Evolutionary conservation across 768 basidiomycete species (phyloP).

Genomic region (Lactifluus volemus): DNA sequence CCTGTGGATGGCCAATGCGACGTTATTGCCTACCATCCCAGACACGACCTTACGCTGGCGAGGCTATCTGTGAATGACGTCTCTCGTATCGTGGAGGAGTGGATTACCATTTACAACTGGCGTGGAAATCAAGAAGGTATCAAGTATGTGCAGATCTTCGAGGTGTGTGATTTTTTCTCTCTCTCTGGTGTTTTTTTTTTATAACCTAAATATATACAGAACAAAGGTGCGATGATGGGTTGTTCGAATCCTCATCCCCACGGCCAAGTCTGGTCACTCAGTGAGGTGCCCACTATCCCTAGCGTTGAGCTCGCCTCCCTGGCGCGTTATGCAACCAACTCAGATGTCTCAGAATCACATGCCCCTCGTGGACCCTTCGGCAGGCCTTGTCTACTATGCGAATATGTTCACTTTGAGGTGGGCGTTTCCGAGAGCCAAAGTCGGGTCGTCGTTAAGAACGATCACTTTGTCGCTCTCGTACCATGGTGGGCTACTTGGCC

Average conservation of each 20-base stretch:
- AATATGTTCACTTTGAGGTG: constrained; percentile 66
- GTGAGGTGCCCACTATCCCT: constrained; percentile 60
- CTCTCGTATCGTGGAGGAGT: constrained; percentile 55
- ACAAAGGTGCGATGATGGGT: constrained; percentile 77
- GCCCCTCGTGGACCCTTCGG: constrained; percentile 52
- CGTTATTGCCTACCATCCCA: constrained; percentile 78
- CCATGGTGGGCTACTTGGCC: constrained; percentile 98
- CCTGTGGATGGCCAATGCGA: constrained; percentile 81
- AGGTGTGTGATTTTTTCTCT: constrained; percentile 45
- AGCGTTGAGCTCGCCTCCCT: constrained; percentile 56
- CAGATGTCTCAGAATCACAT: constrained; percentile 28
- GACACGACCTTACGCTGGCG: constrained; percentile 80
- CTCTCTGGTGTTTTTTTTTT: background rate
- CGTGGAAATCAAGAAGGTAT: constrained; percentile 60
- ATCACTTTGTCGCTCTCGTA: constrained; percentile 74
- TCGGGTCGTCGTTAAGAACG: constrained; percentile 62
- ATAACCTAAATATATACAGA: constrained; percentile 13
- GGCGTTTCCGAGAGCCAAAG: constrained; percentile 34
- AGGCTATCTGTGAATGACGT: constrained; percentile 52
- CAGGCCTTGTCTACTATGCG: constrained; percentile 63
- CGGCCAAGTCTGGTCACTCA: constrained; percentile 82
- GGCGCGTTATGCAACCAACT: constrained; percentile 36
- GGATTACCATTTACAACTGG: constrained; percentile 54
- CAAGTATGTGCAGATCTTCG: constrained; percentile 82
- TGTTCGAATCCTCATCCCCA: constrained; percentile 93